phyloP scores from a whole-genome alignment of 2,329 filamentous ascomycete genomes.

The Atkinsonella hypoxylon region DNA sequence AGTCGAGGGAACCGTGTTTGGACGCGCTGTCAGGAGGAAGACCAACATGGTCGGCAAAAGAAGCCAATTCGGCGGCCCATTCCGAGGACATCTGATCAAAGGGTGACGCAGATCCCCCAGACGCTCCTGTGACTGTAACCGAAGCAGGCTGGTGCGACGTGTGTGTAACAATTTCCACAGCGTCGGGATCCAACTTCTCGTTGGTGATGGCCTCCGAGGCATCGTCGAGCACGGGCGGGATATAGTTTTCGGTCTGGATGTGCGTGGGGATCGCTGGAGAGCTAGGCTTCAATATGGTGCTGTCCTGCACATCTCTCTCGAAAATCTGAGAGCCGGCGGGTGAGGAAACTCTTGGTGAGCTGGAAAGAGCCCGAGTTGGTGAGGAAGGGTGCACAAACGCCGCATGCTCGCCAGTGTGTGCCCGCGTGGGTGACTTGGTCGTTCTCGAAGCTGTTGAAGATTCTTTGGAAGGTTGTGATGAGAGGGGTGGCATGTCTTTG shows the following conservation, averaged over 20 bases:
- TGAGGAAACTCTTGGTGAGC: slow-evolving; percentile 64
- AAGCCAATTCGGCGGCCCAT: slow-evolving; percentile 46
- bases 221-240: slow-evolving; percentile 82
- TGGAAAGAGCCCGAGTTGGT: slow-evolving; percentile 52
- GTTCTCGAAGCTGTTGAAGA: slow-evolving; percentile 8
- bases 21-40: slow-evolving; percentile 49
- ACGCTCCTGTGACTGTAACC: slow-evolving; percentile 47
- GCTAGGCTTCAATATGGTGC: slow-evolving; percentile 49
- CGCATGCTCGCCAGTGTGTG: slow-evolving; percentile 22
- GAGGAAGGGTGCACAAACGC: slow-evolving; percentile 44
- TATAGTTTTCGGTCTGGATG: slow-evolving; percentile 88
- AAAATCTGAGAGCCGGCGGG: slow-evolving; percentile 77
- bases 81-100: slow-evolving; percentile 33
- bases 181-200: slow-evolving; percentile 69
- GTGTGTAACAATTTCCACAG: slow-evolving; percentile 87
- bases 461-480: slow-evolving; percentile 2
- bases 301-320: slow-evolving; percentile 87
- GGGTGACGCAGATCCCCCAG: slow-evolving; percentile 17
- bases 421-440: slow-evolving; percentile 27
- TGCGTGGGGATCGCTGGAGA: slow-evolving; percentile 86
- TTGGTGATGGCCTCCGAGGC: slow-evolving; percentile 89
- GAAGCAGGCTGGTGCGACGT: slow-evolving; percentile 69
- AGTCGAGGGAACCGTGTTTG: slow-evolving; percentile 66
- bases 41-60: slow-evolving; percentile 35
- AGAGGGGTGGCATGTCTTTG: slow-evolving; percentile 19